Base-by-base conservation (phyloP, 2,329 filamentous ascomycete species). In the Apiospora hydei region DNA sequence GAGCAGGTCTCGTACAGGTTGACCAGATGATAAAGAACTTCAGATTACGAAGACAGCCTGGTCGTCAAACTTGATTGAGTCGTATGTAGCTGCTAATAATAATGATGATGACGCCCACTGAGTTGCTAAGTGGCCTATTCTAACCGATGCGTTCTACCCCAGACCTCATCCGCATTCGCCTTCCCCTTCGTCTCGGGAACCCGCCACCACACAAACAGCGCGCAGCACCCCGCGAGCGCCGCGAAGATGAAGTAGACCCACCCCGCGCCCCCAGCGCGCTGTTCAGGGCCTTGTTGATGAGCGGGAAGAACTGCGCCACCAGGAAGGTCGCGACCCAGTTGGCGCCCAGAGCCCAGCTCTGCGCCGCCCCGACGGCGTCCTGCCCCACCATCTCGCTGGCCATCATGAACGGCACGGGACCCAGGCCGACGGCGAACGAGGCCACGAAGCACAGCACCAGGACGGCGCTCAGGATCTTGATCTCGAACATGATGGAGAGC, bases 231-330 rank as follows among this genome's bases (percentile, higher is more conserved):
- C 0, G 94, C 95, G 73, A 97, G 83, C 0, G 81, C 91, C 0
- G 94, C 91, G 81, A 99, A 99, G n/a, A 98, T 87, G 80, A 96
- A 97, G 80, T 97, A 99, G 0, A 96, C 93, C 85, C 92, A 93
- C 1, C 96, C 95, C 3, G 91, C 88, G 0, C 92, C 93, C 93
- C 90, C 14, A 91, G 81, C 3, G 82, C 78, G 0, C 83, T 80
- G 77, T 92, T 95, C 69, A 98, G 83, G 4, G 88, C 89, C 61
- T 90, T 89, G 79, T 97, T 97, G 73, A 97, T 82, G 26, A 98
- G 88, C 0, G 96, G 96, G 85, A 99, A 98, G 83, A 98, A 97
- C 77, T 98, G 95, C 0, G 96, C 95, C 2, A 99, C 95, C 30
- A 97, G 77, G 79, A 98, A 98, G 0, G 96, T 98, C 0, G 95